Evolutionary conservation across 768 basidiomycete genomes (phyloP), one percentile per base, ranked within the genome.

Genomic region (Boletus reticulatus): DNA sequence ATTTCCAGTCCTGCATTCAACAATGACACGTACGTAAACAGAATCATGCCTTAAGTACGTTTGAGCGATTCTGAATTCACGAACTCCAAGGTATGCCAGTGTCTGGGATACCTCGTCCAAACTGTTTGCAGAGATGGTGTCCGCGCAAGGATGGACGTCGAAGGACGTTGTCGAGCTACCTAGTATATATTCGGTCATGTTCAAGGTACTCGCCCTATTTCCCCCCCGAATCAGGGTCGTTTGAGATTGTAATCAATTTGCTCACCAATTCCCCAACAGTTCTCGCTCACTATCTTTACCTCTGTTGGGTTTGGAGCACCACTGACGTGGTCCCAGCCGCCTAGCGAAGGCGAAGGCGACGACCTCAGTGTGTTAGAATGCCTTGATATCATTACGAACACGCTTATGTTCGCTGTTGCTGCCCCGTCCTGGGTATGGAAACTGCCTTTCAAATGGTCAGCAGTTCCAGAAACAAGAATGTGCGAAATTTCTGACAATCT

Each of bases 361-460:
- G 50, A 64, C 14, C 52, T 52, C 34, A 39, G 43, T 4, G 17
- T 62, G 2, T 53, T 49, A 50, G 53, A 59, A 27, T 56, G 63
- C 43, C 31, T 64, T 13, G 43, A 52, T 0, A 48, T 56, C 12
- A 47, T 66, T 16, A 34, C 57, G 3, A 29, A 47, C 1, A 56
- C 57, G 2, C 31, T 36, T 19, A 11, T 52, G 29, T 41, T 66
- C 17, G 11, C 50, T 11, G 11, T 56, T 3, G 1, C 42, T 13
- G 27, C 55, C n/a, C 63, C 63, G 27, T 31, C 45, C 10, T 64
- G 63, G 63, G 64, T 46, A 38, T 62, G 64, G 63, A 59, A 59
- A 17, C 24, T 65, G 4, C 63, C 63, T n/a, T 42, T 65, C 19
- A 19, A 44, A 47, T 44, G 63, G 62, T 64, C 38, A 39, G 50